Percentiles rank a stretch among this genome's conserved stretches.
Evolutionary conservation across 2,329 filamentous ascomycete species (phyloP).

Genomic region (Penicillium sp.): DNA sequence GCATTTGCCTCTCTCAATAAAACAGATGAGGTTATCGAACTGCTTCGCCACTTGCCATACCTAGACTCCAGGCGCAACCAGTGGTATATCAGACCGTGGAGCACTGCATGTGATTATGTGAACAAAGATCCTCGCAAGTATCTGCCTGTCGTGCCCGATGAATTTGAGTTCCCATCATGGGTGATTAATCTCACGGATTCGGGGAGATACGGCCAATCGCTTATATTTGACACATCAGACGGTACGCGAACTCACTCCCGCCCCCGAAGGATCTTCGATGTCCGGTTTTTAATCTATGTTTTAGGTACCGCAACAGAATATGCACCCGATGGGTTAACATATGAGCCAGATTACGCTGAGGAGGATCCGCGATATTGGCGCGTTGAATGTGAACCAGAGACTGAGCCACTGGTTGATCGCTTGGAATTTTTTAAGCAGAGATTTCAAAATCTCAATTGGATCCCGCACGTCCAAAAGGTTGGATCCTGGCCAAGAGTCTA

Average conservation of each 20-base stretch:
- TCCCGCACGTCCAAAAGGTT: background rate
- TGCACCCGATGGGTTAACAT: too few species aligned
- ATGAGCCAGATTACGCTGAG: too few species aligned
- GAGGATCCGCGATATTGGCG: too few species aligned
- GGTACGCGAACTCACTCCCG: too few species aligned
- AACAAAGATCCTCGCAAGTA: background rate
- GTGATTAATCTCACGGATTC: background rate
- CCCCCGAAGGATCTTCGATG: too few species aligned
- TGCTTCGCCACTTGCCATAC: constrained; percentile 9
- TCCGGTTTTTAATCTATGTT: too few species aligned
- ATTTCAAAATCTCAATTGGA: too few species aligned
- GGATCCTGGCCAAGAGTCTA: background rate
- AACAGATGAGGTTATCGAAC: constrained; percentile 6
- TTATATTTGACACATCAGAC: background rate
- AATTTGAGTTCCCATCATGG: background rate
- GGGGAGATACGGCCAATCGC: background rate
- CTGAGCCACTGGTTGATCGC: too few species aligned
- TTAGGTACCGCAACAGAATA: too few species aligned
- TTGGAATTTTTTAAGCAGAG: too few species aligned
- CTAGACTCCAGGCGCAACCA: constrained; percentile 1
- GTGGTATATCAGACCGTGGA: background rate
- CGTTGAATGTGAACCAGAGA: too few species aligned
- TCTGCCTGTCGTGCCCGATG: background rate
- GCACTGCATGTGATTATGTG: background rate
- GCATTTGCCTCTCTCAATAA: constrained; percentile 2